Evolutionary conservation across 495 filamentous ascomycete genomes (phyloP), one percentile per base, ranked within the genome.

Genomic region (Aspergillus bridgeri): DNA sequence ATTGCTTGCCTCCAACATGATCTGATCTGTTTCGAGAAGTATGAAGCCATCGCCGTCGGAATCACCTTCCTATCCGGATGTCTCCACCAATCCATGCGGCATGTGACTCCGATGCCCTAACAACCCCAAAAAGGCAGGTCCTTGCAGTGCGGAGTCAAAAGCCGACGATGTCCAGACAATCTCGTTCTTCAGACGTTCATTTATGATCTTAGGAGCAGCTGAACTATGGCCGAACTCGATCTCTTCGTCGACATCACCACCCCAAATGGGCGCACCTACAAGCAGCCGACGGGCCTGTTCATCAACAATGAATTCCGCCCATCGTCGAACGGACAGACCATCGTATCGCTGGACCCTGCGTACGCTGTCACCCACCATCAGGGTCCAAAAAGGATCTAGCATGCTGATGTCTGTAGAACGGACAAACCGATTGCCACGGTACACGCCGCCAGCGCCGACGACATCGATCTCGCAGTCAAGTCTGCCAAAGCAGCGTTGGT

Each of bases 231-330:
- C 19, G 21, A 17, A 17, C 52, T 54, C 15, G 58, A 64, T 43
- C 61, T 64, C 24, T 65, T 63, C 17, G 75, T 92, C 53, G 81
- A 93, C 57, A 84, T 98, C 45, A 88, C 83, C 20, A 89, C 91
- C 42, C 94, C 94, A 17, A 98, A 98, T 73, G 93, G 93, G 71
- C 81, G 71, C 63, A 89, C 85, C 65, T 90, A 92, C 71, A 80
- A 76, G 9, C 88, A 92, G 72, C 89, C 88, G 3, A 80, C 85
- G 18, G 93, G 93, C 19, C 83, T 98, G 17, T 97, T 96, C 74
- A 96, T 98, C 76, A 93, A 96, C 75, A 96, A 96, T 61, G 89
- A 96, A 68, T 96, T 92, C 64, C 87, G 96, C 44, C 81, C 86
- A 60, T 85, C 86, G 59, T 85, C 79, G 60, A 82, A 82, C 20